These are phyloP conservation scores for Spirogloea muscicola DNA, from an alignment of 139 green algal genomes.

Conservation along the genomic window DNA sequence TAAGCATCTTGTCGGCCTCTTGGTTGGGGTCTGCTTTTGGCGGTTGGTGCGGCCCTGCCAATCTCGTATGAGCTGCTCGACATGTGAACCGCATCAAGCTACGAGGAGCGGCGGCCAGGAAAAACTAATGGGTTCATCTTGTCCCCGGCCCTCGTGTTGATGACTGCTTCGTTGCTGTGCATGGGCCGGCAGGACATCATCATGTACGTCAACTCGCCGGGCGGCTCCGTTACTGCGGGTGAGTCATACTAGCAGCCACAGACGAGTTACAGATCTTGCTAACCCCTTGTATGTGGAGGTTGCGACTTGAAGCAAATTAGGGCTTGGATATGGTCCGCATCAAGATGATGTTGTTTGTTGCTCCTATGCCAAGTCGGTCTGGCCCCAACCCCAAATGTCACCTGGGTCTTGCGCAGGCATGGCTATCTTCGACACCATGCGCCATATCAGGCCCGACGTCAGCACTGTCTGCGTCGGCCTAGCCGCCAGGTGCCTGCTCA, in stretches of 20 bases:
- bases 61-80: no score
- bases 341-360: not conserved
- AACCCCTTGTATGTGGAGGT: not conserved
- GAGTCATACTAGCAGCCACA: no score
- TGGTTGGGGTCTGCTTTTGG: not conserved
- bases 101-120: no score
- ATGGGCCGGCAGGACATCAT: conserved; percentile 82
- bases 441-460: conserved; percentile 92
- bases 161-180: no score
- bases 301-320: not conserved
- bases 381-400: no score
- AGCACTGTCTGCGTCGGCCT: conserved; percentile 97
- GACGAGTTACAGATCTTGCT: not conserved
- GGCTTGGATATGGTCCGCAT: not conserved
- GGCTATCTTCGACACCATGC: conserved; percentile 99
- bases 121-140: no score
- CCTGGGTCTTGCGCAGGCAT: conserved; percentile 68
- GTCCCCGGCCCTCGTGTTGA: no score
- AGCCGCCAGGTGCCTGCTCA: conserved; percentile 74
- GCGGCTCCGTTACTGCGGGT: conserved; percentile 64
- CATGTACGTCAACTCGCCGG: conserved; percentile 98
- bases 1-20: conserved; percentile 1
- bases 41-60: no score
- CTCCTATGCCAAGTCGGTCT: no score
- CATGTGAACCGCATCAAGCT: no score